These are phyloP conservation scores for Bipolaris zeicola DNA, from an alignment of 2,329 filamentous ascomycete species.

Conservation along the genomic window DNA sequence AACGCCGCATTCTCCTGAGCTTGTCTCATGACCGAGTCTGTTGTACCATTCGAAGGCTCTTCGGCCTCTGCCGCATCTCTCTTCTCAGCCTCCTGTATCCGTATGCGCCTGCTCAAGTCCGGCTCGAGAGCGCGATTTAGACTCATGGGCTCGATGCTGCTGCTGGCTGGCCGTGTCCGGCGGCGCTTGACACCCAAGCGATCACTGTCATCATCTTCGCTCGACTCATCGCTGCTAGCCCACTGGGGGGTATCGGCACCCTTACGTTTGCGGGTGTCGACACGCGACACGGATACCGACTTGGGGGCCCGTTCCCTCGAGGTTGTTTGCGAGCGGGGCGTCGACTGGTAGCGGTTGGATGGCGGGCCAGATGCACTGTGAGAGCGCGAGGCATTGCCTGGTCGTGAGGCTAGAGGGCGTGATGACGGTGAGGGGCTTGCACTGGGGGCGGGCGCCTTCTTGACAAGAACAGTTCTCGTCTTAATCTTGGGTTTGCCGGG, in stretches of 20 bases:
- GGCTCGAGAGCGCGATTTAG: constrained; percentile 46
- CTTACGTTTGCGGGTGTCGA: constrained; percentile 41
- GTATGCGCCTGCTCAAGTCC: constrained; percentile 42
- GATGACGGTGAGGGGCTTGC: constrained; percentile 17
- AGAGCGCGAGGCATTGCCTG: constrained; percentile 16
- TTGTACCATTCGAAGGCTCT: constrained; percentile 6
- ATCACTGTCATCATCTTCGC: constrained; percentile 38
- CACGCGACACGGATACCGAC: constrained; percentile 36
- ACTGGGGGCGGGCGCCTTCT: constrained; percentile 28
- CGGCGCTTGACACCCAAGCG: constrained; percentile 30
- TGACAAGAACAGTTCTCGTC: constrained; percentile 39
- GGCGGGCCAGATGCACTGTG: constrained; percentile 28
- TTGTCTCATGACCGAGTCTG: constrained; percentile 10
- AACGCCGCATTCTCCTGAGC: constrained; percentile 14
- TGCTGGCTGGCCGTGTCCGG: constrained; percentile 46
- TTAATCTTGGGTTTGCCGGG: constrained; percentile 42
- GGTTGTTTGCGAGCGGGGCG: constrained; percentile 21
- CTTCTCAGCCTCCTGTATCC: constrained; percentile 27
- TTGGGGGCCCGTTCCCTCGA: constrained; percentile 28
- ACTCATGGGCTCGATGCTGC: constrained; percentile 44
- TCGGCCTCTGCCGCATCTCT: constrained; percentile 8
- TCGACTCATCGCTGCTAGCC: constrained; percentile 42
- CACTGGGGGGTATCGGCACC: constrained; percentile 43
- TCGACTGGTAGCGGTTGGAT: constrained; percentile 35
- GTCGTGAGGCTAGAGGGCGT: constrained; percentile 14